Base-by-base conservation (phyloP, 805 yeast species). In the Saturnispora halmiae region DNA sequence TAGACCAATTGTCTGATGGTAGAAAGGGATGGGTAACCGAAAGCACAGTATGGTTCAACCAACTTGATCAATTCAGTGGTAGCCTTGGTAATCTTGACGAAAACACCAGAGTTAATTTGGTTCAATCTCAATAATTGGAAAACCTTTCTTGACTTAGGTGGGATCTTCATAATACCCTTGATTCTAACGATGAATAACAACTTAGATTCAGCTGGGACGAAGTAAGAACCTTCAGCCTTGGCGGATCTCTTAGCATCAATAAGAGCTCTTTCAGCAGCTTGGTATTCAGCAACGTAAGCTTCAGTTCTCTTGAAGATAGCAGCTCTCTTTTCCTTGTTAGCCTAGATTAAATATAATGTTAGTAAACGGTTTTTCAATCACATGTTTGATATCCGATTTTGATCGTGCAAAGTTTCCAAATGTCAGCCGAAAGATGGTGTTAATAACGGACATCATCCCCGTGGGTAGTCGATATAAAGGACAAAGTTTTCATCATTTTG, bases 61-160 rank as follows among this genome's bases (percentile, higher is more conserved):
- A 85, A 80, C 70, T 78, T 86, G 70, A 86, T 77, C 66, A 86
- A 79, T 77, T 86, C 95, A 56, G 78, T 59, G 62, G 96, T 86
- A 61, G 96, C 95, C 79, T 86, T 86, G 80, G 94, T 86, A 61
- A 86, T 80, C 72, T 82, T 86, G 65, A 86, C 94, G 65, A 86
- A 86, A 54, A 83, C 92, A 79, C 90, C 96, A 61, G 92, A 76
- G 78, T 86, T 86, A 71, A 86, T 83, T 76, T 84, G 94, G 66
- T 79, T 76, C 70, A 86, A 79, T 78, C 95, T 82, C 70, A 85
- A 76, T 67, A 87, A 79, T 73, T 82, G 95, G 69, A 86, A 70
- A 62, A 88, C 95, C 84, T 88, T 88, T 84, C 96, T 87, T 79
- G 96, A 95, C 82, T 88, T 88, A 65, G 96, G 96, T 65, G 96